These are phyloP conservation scores for Kwoniella sp. DNA, from an alignment of 768 basidiomycete species.

Conservation along the genomic window DNA sequence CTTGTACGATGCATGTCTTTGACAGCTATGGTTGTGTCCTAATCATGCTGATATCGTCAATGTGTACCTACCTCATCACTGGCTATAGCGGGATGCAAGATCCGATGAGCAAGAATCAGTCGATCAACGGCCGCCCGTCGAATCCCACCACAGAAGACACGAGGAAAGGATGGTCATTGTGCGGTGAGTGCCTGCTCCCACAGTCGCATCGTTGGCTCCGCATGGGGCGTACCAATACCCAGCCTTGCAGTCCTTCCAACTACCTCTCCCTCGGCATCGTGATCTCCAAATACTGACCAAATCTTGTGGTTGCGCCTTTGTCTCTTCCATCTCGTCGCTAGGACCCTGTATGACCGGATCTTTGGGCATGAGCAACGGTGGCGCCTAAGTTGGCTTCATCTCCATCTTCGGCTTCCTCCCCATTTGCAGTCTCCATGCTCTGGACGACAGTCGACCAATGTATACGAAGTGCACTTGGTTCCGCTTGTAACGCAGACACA, in stretches of 20 bases:
- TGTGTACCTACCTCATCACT: not conserved
- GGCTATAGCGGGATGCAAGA: not conserved
- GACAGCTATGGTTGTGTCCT: too few species aligned
- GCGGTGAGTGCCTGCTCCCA: not conserved
- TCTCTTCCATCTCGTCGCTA: not conserved
- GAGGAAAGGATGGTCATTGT: not conserved
- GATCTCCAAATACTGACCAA: not conserved
- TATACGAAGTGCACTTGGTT: too few species aligned
- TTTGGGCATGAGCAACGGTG: not conserved
- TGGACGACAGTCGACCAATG: too few species aligned
- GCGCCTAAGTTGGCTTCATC: not conserved
- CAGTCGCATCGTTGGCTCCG: too few species aligned
- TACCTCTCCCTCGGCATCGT: too few species aligned
- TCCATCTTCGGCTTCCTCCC: too few species aligned
- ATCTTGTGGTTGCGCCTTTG: not conserved
- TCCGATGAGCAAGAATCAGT: not conserved
- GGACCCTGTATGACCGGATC: constrained; percentile 1
- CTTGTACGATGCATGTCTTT: not conserved
- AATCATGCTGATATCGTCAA: not conserved
- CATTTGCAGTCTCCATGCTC: too few species aligned
- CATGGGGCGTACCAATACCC: not conserved
- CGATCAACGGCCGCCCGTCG: not conserved
- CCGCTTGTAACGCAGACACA: too few species aligned
- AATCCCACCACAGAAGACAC: not conserved
- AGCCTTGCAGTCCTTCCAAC: not conserved